Conservation (phyloP, 225 moss, liverwort and hornwort species). For the Thuidium tamariscinum region DNA sequence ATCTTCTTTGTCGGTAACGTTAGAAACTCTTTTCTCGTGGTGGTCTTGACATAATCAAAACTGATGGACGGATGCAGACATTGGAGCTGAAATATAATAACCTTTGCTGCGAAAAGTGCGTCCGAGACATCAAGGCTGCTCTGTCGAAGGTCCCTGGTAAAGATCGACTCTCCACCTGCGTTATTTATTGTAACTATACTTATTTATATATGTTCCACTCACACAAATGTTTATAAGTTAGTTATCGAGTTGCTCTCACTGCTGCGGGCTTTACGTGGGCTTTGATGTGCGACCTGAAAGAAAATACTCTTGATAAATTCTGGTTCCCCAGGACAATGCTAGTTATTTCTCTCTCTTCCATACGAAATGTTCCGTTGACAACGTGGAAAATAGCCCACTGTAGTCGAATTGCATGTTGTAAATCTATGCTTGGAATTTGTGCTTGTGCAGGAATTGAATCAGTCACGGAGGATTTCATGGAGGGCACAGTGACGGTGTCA, state of each 20-base stretch:
- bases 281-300: not conserved
- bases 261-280: not conserved
- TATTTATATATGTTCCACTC: not conserved
- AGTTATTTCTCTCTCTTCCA: not conserved
- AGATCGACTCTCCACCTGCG: not conserved
- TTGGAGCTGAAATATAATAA: constrained; percentile 43
- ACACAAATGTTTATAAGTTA: not conserved
- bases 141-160: constrained; percentile 43
- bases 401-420: not conserved
- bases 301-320: not conserved
- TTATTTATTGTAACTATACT: not conserved
- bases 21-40: not conserved
- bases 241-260: not conserved
- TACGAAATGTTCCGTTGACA: not conserved
- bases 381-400: not conserved
- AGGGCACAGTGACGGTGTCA: constrained; percentile 16
- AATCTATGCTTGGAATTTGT: not conserved
- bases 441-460: constrained; percentile 26
- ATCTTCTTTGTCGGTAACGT: not conserved
- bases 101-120: constrained; percentile 50
- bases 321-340: not conserved
- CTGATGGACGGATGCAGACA: constrained; percentile 13
- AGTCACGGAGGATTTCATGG: constrained; percentile 17
- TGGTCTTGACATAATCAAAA: not conserved
- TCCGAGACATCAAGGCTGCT: constrained; percentile 38